Conservation (phyloP, 2,329 filamentous ascomycete species). For the Pseudogymnoascus sp. region DNA sequence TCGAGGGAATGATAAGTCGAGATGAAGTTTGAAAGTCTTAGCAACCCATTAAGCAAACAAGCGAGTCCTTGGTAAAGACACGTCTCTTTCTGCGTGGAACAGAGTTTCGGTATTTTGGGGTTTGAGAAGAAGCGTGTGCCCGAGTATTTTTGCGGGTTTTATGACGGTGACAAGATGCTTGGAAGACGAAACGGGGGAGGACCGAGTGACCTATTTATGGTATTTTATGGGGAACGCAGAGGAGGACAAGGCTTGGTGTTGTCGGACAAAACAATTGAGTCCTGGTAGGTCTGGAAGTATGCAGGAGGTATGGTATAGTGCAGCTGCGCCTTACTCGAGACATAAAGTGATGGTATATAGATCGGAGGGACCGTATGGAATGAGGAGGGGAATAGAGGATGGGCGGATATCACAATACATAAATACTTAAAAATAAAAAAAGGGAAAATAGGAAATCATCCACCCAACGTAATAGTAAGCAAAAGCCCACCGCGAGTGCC, state of each 20-base stretch:
- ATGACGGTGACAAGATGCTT: not conserved
- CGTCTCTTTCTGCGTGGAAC: not conserved
- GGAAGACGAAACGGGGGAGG: not conserved
- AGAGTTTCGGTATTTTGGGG: not conserved
- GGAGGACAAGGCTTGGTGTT: not conserved
- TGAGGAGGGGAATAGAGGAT: not conserved
- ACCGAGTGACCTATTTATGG: not conserved
- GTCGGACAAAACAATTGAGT: not conserved
- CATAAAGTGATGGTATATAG: not conserved
- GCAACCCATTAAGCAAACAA: not conserved
- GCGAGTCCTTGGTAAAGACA: not conserved
- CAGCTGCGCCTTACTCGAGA: not conserved
- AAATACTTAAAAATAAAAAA: not conserved
- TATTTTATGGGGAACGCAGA: not conserved
- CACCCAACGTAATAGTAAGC: not conserved
- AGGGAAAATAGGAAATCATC: not conserved
- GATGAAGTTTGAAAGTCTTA: not conserved
- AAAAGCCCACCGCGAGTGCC: not conserved
- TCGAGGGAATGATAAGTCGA: not conserved
- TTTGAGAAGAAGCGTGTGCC: not conserved
- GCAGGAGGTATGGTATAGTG: not conserved
- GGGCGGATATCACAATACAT: not conserved
- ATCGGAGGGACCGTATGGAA: not conserved
- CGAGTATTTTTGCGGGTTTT: not conserved
- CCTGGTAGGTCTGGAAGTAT: not conserved